A percentile compares a stretch with the other conserved stretches of the same genome.
Conservation (phyloP, 1,284 basidiomycete species). For the Austroboletus rostrupii region DNA sequence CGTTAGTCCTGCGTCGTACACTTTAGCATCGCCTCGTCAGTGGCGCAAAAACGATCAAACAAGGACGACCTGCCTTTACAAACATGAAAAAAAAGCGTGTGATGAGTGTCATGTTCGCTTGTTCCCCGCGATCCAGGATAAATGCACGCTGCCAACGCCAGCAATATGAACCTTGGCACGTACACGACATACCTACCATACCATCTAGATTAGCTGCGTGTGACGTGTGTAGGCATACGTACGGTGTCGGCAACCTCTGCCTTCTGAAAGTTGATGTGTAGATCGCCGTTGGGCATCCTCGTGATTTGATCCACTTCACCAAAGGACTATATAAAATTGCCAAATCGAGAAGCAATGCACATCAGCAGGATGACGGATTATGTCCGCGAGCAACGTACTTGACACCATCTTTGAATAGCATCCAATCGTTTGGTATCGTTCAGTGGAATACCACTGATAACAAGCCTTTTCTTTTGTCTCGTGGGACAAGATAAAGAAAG, state of each 20-base stretch:
- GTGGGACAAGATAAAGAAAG: slow-evolving; percentile 44
- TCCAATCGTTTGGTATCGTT: slow-evolving; percentile 51
- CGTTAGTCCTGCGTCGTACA: slow-evolving; percentile 28
- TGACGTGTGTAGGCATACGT: slow-evolving; percentile 20
- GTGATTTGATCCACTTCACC: slow-evolving; percentile 68
- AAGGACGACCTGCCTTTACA: slow-evolving; percentile 24
- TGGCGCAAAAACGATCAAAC: not conserved
- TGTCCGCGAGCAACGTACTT: slow-evolving; percentile 42
- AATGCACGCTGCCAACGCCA: slow-evolving; percentile 69
- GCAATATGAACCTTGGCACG: slow-evolving; percentile 67
- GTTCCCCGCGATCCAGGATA: slow-evolving; percentile 71
- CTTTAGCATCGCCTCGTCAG: slow-evolving; percentile 13
- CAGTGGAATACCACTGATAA: slow-evolving; percentile 50
- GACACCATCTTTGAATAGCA: slow-evolving; percentile 65
- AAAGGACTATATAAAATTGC: slow-evolving; percentile 50
- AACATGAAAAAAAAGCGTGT: slow-evolving; percentile 2
- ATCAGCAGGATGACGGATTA: slow-evolving; percentile 2
- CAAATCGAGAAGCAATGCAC: slow-evolving; percentile 2
- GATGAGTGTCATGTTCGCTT: slow-evolving; percentile 34
- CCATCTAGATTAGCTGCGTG: slow-evolving; percentile 2
- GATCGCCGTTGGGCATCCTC: slow-evolving; percentile 67
- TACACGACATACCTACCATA: slow-evolving; percentile 62
- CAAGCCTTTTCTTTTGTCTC: slow-evolving; percentile 48
- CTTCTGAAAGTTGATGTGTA: slow-evolving; percentile 66
- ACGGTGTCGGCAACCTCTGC: slow-evolving; percentile 77